Evolutionary conservation across 225 moss, liverwort and hornwort species (phyloP).

Genomic region (Rhytidiadelphus loreus): DNA sequence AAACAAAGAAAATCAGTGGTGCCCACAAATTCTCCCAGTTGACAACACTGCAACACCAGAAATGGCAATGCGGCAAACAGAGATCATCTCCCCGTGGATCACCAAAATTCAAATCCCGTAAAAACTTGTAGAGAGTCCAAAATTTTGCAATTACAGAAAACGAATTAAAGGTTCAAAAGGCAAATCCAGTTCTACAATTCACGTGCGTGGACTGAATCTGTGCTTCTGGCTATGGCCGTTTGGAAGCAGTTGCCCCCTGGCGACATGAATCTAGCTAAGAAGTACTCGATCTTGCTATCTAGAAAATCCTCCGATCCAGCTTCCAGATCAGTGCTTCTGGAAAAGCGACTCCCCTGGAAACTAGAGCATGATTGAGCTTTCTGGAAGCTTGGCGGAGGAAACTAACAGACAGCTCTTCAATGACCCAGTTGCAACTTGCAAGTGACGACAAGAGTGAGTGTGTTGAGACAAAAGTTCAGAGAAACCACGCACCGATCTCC

Average conservation of each 20-base stretch:
- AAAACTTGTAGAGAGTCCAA: neutral
- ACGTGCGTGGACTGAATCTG: neutral
- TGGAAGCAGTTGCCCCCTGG: neutral
- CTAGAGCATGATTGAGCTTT: neutral
- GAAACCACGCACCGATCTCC: neutral
- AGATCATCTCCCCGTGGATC: neutral
- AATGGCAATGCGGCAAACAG: neutral
- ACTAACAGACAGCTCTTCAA: neutral
- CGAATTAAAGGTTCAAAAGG: neutral
- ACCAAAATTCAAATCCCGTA: too few relatives aligned
- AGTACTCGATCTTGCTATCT: neutral
- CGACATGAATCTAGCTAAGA: neutral
- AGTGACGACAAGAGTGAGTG: neutral
- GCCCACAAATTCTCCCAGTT: neutral
- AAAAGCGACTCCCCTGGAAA: neutral
- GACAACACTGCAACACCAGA: neutral
- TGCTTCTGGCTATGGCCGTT: neutral
- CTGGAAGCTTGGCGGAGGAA: neutral
- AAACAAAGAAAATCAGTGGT: neutral
- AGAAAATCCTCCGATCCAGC: neutral
- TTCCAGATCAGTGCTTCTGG: neutral
- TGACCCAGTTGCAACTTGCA: neutral
- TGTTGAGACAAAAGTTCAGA: neutral
- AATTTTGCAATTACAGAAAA: neutral
- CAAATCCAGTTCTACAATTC: neutral